These are phyloP conservation scores for Mycena polygramma DNA, from an alignment of 768 basidiomycete genomes.

Conservation along the genomic window DNA sequence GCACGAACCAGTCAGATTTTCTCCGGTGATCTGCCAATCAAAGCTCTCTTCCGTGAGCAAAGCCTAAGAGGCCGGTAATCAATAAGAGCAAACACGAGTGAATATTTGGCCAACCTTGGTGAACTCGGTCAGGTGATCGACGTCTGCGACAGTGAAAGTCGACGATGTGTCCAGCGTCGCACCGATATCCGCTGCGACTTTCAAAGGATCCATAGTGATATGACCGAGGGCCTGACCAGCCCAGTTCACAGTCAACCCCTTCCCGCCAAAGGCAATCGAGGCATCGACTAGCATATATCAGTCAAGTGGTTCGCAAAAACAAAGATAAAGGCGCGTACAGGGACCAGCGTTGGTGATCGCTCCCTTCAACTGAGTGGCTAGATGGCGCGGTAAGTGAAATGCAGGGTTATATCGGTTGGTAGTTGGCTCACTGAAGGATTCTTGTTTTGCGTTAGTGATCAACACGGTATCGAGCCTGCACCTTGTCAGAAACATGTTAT, in stretches of 20 bases:
- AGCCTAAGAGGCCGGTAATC: constrained; percentile 45
- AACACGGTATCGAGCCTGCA: constrained; percentile 69
- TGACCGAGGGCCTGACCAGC: constrained; percentile 66
- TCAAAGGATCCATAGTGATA: constrained; percentile 71
- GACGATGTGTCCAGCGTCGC: constrained; percentile 67
- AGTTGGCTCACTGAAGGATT: constrained; percentile 64
- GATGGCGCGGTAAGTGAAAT: not conserved
- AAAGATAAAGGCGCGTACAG: constrained; percentile 57
- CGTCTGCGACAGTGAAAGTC: constrained; percentile 69
- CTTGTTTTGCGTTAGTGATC: constrained; percentile 69
- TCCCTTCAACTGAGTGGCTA: constrained; percentile 68
- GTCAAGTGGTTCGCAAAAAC: constrained; percentile 8
- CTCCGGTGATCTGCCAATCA: constrained; percentile 75
- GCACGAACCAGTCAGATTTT: constrained; percentile 69
- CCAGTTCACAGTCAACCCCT: constrained; percentile 75
- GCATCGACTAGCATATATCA: constrained; percentile 67
- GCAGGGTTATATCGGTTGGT: constrained; percentile 1
- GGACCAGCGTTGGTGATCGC: constrained; percentile 79
- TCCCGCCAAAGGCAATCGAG: constrained; percentile 68
- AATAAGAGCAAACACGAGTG: constrained; percentile 6
- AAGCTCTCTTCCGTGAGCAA: constrained; percentile 76
- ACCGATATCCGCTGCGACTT: constrained; percentile 74
- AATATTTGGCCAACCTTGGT: constrained; percentile 60
- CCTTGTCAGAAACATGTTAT: not conserved
- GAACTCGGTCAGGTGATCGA: constrained; percentile 70